These are phyloP conservation scores for Cladosporium sp. DNA, from an alignment of 2,329 filamentous ascomycete genomes.

Conservation along the genomic window DNA sequence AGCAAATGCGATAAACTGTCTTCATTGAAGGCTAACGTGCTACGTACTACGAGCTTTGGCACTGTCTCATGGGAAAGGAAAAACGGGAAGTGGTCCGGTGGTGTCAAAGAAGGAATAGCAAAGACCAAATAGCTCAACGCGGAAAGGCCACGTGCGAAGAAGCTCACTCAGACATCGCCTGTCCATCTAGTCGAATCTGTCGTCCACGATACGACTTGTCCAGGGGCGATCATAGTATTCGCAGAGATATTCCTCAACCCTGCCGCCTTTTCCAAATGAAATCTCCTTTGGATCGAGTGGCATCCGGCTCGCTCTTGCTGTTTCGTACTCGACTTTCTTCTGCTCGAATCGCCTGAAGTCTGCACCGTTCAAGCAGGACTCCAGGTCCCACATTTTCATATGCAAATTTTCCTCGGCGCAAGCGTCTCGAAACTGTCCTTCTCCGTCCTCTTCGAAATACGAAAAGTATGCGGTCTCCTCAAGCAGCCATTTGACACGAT, in stretches of 20 bases:
- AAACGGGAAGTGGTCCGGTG: constrained; percentile 24
- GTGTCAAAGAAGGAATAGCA: constrained; percentile 3
- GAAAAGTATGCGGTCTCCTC: background rate
- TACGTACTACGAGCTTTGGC: constrained; percentile 30
- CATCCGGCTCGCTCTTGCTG: no score
- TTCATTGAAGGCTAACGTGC: constrained; percentile 33
- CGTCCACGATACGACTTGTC: background rate
- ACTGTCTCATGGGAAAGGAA: constrained; percentile 29
- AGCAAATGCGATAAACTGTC: constrained; percentile 31
- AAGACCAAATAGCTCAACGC: background rate
- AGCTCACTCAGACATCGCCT: background rate
- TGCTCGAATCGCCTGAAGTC: background rate
- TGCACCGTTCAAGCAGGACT: background rate
- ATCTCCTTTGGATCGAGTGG: no score
- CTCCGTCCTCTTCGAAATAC: background rate
- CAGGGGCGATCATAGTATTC: background rate
- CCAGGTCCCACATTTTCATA: background rate
- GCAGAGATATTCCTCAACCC: background rate
- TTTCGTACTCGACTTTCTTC: background rate
- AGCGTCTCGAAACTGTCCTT: background rate
- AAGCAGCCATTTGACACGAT: background rate
- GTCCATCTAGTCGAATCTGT: background rate
- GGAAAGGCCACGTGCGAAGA: no score
- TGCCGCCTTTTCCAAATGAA: no score
- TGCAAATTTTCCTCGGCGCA: background rate